phyloP scores from a whole-genome alignment of 1,139 yeast genomes.

The Pichia inconspicua region DNA sequence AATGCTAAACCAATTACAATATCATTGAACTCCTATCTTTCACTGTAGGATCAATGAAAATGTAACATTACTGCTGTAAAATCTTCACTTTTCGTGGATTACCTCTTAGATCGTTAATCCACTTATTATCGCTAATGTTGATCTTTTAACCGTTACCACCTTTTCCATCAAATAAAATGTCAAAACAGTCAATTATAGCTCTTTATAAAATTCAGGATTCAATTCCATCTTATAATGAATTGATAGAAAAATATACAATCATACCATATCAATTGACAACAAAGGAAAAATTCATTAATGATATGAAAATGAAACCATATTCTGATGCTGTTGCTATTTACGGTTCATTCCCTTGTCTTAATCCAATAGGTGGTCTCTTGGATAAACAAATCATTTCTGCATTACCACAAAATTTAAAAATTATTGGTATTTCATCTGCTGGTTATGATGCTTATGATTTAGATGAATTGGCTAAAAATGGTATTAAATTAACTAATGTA shows the following conservation, averaged over 20 bases:
- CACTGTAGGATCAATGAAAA: too few relatives aligned
- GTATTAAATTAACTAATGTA: slow-evolving; percentile 56
- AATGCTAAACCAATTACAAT: too few relatives aligned
- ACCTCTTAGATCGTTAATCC: too few relatives aligned
- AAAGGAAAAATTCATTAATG: slow-evolving; percentile 33
- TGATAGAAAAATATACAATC: slow-evolving; percentile 37
- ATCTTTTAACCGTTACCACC: too few relatives aligned
- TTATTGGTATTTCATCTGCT: slow-evolving; percentile 60
- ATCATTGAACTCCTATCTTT: too few relatives aligned
- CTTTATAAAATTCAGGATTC: slow-evolving; percentile 36
- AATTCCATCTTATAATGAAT: slow-evolving; percentile 33
- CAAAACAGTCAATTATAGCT: slow-evolving; percentile 29
- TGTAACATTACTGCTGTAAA: too few relatives aligned
- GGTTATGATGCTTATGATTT: slow-evolving; percentile 62
- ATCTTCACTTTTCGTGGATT: too few relatives aligned
- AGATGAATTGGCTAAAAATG: slow-evolving; percentile 32
- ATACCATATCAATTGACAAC: slow-evolving; percentile 37
- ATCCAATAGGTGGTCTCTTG: slow-evolving; percentile 40
- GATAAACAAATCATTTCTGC: slow-evolving; percentile 38
- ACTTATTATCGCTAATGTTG: too few relatives aligned
- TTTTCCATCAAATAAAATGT: background rate
- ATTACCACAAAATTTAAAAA: slow-evolving; percentile 44
- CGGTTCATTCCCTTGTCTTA: slow-evolving; percentile 56
- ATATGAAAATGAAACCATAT: slow-evolving; percentile 29
- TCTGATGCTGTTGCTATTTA: slow-evolving; percentile 49